Evolutionary conservation across 2,329 filamentous ascomycete genomes (phyloP).

Genomic region (Ustulina deusta): DNA sequence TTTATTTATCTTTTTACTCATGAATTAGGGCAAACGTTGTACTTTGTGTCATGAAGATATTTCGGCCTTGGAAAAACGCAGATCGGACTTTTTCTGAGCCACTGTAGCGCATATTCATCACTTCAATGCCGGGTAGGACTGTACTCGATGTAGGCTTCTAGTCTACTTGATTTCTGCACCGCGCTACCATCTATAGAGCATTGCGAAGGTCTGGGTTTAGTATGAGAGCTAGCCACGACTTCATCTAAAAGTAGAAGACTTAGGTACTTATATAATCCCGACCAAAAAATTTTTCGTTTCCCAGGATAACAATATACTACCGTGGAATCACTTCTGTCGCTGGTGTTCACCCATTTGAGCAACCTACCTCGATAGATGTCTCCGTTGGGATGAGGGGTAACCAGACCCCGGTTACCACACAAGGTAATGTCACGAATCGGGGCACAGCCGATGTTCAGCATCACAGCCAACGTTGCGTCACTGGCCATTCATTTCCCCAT

Average conservation of each 20-base stretch:
- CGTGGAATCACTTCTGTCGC: not conserved
- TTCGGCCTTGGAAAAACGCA: too few species aligned
- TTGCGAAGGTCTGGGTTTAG: not conserved
- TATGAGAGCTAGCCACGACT: not conserved
- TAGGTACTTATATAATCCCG: not conserved
- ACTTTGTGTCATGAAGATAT: too few species aligned
- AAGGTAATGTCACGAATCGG: slow-evolving; percentile 26
- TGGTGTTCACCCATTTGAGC: too few species aligned
- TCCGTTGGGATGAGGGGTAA: not conserved
- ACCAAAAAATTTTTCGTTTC: not conserved
- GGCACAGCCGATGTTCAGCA: slow-evolving; percentile 33
- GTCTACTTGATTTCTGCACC: not conserved
- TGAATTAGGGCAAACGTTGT: too few species aligned
- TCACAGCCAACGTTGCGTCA: slow-evolving; percentile 8
- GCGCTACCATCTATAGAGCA: not conserved
- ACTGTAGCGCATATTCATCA: too few species aligned
- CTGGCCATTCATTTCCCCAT: not conserved
- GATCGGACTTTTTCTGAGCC: too few species aligned
- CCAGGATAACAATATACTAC: not conserved
- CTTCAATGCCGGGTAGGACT: not conserved
- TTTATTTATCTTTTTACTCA: too few species aligned
- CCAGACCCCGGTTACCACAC: not conserved
- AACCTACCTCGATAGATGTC: not conserved
- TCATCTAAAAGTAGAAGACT: not conserved
- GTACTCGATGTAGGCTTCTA: not conserved